phyloP scores from a whole-genome alignment of 306 rosid species.

The Medicago ruthenica region DNA sequence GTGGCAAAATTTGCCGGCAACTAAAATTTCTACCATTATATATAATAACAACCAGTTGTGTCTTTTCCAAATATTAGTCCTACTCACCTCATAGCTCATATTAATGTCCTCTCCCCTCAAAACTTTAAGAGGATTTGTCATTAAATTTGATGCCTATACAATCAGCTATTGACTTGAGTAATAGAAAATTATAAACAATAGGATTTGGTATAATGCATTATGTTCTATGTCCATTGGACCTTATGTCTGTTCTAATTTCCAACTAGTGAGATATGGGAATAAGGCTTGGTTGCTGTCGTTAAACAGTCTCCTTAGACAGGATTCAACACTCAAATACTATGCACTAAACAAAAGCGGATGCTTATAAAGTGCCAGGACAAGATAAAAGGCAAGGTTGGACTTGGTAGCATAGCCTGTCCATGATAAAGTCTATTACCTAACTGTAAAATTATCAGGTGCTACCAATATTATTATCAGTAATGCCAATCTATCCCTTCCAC shows the following conservation, averaged over 20 bases:
- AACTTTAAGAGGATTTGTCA: not conserved
- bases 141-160: not conserved
- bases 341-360: not conserved
- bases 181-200: conserved; percentile 1
- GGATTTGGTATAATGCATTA: conserved; percentile 9
- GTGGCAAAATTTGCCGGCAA: conserved; percentile 13
- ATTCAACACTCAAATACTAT: conserved; percentile 4
- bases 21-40: conserved; percentile 6
- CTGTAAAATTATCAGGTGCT: too few relatives aligned
- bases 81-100: conserved; percentile 8
- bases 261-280: conserved; percentile 8
- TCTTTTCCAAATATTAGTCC: conserved; percentile 15
- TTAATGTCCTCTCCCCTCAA: conserved; percentile 13
- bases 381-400: not conserved
- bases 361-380: not conserved
- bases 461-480: too few relatives aligned
- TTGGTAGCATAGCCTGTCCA: too few relatives aligned
- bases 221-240: conserved; percentile 1
- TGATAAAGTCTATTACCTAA: too few relatives aligned
- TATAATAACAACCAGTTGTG: not conserved
- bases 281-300: conserved; percentile 3
- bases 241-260: conserved; percentile 8
- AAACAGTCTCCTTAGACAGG: conserved; percentile 17
- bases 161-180: not conserved
- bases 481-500: not conserved